Base-by-base conservation (phyloP, 179 eudicot species). In the Nepenthes alata region DNA sequence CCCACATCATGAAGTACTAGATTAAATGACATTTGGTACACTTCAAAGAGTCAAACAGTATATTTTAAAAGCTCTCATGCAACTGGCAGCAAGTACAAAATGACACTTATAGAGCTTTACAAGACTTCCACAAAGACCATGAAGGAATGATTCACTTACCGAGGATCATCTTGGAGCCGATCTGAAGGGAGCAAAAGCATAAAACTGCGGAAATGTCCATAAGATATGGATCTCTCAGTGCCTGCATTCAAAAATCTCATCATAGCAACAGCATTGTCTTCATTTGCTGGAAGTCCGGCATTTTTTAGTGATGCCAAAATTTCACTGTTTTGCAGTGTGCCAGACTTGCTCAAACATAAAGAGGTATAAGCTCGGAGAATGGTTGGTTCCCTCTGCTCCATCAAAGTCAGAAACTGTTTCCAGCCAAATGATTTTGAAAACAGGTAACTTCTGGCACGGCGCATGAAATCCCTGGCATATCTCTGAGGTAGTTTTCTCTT, bases 361-460 rank as follows among this genome's bases (percentile, higher is more conserved):
- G 91, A 75, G 10, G 98, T 91, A 78, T 86, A 91, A 58, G 98
- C 98, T 60, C 96, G 91, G 39, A 89, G 87, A 73, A 89, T 89
- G 53, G 89, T 91, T 60, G 96, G 78, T 74, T 91, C 98, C 74
- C 84, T 91, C 78, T 91, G 96, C 68, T 91, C 98, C 98, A 91
- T 89, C 70, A 91, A 68, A 59, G 78, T 79, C 54, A 83, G 61
- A 64, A 91, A 89, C 69, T 89, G 91, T 72, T 86, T 86, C 98
- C 98, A 91, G 16, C 96, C 96, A 70, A 91, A 84, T 4, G 98
- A 89, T 72, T 89, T 91, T 10, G 91, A 80, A 69, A 91, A 91
- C 16, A 91, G 71, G 63, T 86, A 89, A 67, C 95, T 83, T 74
- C 89, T 86, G 66, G 98, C 84, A 57, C 91, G 95, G 10, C 74